Evolutionary conservation across 768 basidiomycete species (phyloP).

Genomic region (Arthromyces matolae): DNA sequence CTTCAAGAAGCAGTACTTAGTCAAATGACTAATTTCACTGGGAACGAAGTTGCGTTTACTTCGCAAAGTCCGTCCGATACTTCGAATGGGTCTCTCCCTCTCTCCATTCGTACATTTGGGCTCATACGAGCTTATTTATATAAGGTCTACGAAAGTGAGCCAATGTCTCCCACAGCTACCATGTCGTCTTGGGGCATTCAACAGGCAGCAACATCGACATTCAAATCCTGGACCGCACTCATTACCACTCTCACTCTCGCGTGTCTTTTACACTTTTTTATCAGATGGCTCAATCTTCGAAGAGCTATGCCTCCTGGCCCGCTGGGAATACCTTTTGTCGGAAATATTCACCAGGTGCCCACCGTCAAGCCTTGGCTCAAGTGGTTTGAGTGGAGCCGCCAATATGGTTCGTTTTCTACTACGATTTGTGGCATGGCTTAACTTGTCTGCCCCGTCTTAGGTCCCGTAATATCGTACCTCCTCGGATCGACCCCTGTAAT

Average conservation of each 20-base stretch:
- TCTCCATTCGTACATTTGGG: too few species aligned
- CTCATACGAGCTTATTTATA: too few species aligned
- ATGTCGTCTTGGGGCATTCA: too few species aligned
- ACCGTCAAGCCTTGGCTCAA: conserved; percentile 43
- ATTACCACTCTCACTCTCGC: conserved; percentile 10
- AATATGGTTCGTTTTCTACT: conserved; percentile 34
- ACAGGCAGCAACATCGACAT: too few species aligned
- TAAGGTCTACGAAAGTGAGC: too few species aligned
- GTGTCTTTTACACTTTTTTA: conserved; percentile 18
- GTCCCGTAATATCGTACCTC: conserved; percentile 38
- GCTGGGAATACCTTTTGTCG: conserved; percentile 39
- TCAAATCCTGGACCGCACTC: background rate
- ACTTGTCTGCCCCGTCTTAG: conserved; percentile 19
- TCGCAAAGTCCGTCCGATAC: too few species aligned
- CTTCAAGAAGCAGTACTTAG: too few species aligned
- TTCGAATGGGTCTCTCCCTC: too few species aligned
- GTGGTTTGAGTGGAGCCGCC: conserved; percentile 43
- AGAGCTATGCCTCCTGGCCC: conserved; percentile 44
- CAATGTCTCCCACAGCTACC: too few species aligned
- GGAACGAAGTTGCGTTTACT: too few species aligned
- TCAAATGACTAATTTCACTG: too few species aligned
- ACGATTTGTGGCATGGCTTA: background rate
- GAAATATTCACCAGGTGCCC: conserved; percentile 45
- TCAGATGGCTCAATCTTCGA: conserved; percentile 29
- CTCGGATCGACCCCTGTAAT: conserved; percentile 43